Evolutionary conservation across 306 rosid species (phyloP).

Genomic region (Astragalus membranaceus): DNA sequence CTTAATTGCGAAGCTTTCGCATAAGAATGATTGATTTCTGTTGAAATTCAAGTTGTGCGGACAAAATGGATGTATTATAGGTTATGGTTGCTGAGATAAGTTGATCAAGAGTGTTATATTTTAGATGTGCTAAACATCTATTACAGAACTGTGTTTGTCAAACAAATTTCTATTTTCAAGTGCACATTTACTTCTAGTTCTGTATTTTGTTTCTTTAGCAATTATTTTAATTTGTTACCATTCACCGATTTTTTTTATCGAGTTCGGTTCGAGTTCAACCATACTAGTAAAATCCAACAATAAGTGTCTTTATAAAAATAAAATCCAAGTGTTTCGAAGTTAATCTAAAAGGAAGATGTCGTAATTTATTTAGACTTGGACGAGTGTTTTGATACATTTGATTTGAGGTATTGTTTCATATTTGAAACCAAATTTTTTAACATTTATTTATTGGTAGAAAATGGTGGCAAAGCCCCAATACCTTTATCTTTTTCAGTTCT

Average conservation of each 20-base stretch:
- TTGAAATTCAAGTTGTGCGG: constrained; percentile 27
- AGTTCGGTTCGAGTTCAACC: neutral
- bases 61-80: constrained; percentile 57
- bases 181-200: constrained; percentile 28
- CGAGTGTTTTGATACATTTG: too few species aligned
- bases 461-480: too few species aligned
- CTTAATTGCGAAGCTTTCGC: constrained; percentile 32
- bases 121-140: constrained; percentile 46
- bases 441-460: too few species aligned
- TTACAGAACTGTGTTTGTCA: constrained; percentile 34
- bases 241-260: neutral
- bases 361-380: too few species aligned
- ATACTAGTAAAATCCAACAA: neutral
- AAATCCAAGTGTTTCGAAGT: too few species aligned
- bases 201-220: neutral
- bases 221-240: neutral
- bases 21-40: constrained; percentile 32
- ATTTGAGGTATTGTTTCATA: too few species aligned
- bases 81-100: constrained; percentile 51
- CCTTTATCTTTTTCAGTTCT: too few species aligned
- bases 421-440: too few species aligned
- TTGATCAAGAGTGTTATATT: constrained; percentile 38
- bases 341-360: too few species aligned
- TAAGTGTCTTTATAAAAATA: too few species aligned
- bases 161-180: constrained; percentile 30